A percentile compares a stretch with the other conserved stretches of the same genome.
Conservation (phyloP, 352 stramenopile species). For the Phytophthora fragariae region DNA sequence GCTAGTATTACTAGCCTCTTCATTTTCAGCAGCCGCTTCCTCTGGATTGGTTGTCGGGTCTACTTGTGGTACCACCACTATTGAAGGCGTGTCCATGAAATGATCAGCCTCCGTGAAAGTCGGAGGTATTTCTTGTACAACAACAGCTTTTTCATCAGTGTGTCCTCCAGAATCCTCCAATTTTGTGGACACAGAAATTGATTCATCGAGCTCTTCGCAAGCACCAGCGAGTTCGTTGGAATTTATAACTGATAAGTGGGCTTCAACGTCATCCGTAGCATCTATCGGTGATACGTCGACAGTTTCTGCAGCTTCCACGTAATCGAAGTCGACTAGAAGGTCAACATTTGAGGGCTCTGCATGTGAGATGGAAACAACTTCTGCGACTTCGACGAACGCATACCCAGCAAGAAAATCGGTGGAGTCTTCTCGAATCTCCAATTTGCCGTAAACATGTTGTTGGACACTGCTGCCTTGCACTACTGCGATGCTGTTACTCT, state of each 20-base stretch:
- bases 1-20: neutral
- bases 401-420: conserved; percentile 39
- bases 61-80: neutral
- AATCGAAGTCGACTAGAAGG: conserved; percentile 24
- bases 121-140: neutral
- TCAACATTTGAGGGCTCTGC: neutral
- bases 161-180: neutral
- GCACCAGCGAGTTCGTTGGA: neutral
- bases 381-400: conserved; percentile 34
- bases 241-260: neutral
- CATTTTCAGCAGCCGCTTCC: neutral
- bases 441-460: neutral
- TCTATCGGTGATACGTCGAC: conserved; percentile 5
- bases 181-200: neutral
- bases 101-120: neutral
- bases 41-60: neutral
- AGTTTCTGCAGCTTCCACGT: conserved; percentile 27
- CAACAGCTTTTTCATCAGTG: neutral
- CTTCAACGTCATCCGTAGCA: neutral
- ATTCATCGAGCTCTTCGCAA: neutral
- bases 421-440: neutral
- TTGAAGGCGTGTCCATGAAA: neutral
- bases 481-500: neutral
- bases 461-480: neutral
- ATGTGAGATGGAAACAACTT: conserved; percentile 6